A percentile compares a stretch with the other conserved stretches of the same genome.
Evolutionary conservation across 768 basidiomycete genomes (phyloP).

Genomic region (Pseudohyphozyma bogoriensis): DNA sequence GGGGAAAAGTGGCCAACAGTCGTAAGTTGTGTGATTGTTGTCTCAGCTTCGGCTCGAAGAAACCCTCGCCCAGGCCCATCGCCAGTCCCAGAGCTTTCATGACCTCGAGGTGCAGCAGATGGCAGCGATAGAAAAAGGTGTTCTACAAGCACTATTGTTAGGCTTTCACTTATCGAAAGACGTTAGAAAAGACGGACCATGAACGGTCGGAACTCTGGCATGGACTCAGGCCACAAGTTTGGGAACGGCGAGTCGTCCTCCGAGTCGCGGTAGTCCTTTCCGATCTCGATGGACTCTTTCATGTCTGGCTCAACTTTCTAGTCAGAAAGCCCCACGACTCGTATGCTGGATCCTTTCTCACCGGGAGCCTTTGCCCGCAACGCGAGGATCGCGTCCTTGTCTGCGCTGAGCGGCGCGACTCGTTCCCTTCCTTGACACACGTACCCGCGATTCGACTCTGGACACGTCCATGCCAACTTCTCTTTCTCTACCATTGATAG

Average conservation of each 20-base stretch:
- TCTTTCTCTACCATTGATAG: constrained; percentile 52
- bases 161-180: too few species aligned
- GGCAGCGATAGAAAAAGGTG: constrained; percentile 56
- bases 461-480: constrained; percentile 58
- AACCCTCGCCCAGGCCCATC: constrained; percentile 58
- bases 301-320: too few species aligned
- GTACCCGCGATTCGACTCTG: constrained; percentile 58
- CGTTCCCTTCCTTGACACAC: constrained; percentile 71
- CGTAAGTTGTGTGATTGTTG: constrained; percentile 73
- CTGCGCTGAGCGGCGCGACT: constrained; percentile 26
- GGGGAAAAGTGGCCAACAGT: too few species aligned
- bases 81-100: constrained; percentile 83
- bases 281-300: constrained; percentile 74
- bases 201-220: constrained; percentile 55
- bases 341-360: too few species aligned
- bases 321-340: too few species aligned
- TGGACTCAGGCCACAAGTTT: constrained; percentile 69
- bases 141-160: too few species aligned
- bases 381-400: constrained; percentile 49
- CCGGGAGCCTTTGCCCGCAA: constrained; percentile 64
- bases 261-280: constrained; percentile 86
- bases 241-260: constrained; percentile 22
- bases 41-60: constrained; percentile 64
- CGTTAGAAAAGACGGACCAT: too few species aligned
- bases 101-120: constrained; percentile 33